Percentiles rank a stretch among this genome's conserved stretches.
Evolutionary conservation across 371 early-diverging fungal genomes (phyloP).

Genomic region (Entomophthora muscae): DNA sequence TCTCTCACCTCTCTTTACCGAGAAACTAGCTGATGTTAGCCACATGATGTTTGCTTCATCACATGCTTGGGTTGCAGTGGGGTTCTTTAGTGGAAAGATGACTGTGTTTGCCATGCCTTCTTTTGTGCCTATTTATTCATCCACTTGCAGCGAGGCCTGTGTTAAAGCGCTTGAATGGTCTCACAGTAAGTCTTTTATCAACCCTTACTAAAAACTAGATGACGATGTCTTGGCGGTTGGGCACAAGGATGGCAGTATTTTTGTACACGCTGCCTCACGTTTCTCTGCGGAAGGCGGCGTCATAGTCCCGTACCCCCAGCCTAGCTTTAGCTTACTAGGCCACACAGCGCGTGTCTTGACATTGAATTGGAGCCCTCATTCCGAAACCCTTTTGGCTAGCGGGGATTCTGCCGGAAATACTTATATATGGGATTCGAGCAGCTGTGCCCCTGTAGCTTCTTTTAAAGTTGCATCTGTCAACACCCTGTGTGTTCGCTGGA

Average conservation of each 20-base stretch:
- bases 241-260: background rate
- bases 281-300: background rate
- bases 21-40: background rate
- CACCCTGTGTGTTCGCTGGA: background rate
- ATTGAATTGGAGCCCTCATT: background rate
- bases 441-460: background rate
- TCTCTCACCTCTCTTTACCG: background rate
- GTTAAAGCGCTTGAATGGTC: background rate
- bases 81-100: background rate
- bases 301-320: background rate
- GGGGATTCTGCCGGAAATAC: background rate
- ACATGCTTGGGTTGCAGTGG: background rate
- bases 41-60: background rate
- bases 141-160: background rate
- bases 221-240: background rate
- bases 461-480: background rate
- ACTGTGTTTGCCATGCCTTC: background rate
- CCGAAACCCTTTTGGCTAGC: background rate
- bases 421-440: background rate
- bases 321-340: background rate
- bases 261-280: background rate
- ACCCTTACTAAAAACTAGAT: background rate
- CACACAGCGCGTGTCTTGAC: background rate
- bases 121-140: background rate
- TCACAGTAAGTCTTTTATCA: background rate